These are phyloP conservation scores for Candida namnaoensis DNA, from an alignment of 805 yeast genomes.

Conservation along the genomic window DNA sequence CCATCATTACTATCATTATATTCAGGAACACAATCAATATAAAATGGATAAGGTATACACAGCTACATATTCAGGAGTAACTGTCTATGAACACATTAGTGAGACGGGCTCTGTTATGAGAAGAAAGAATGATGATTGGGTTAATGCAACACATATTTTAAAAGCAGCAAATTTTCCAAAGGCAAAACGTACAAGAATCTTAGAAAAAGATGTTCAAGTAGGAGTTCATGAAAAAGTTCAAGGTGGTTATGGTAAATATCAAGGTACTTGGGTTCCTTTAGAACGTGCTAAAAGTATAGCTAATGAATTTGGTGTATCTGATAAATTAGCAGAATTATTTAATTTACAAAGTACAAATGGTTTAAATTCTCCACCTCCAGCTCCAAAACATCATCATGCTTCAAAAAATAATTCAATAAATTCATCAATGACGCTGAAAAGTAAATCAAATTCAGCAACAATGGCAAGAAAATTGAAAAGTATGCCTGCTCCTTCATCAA, in stretches of 20 bases:
- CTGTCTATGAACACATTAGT: slow-evolving; percentile 70
- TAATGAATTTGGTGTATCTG: slow-evolving; percentile 53
- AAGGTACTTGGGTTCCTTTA: slow-evolving; percentile 94
- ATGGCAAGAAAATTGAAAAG: neutral
- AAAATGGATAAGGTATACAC: slow-evolving; percentile 43
- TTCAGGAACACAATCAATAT: neutral
- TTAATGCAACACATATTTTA: slow-evolving; percentile 90
- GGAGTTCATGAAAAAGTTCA: slow-evolving; percentile 90
- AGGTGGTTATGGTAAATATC: slow-evolving; percentile 96
- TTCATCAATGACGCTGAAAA: neutral
- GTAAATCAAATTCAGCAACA: neutral
- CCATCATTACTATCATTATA: too few species aligned
- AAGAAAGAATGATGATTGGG: slow-evolving; percentile 71
- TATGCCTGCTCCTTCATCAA: too few species aligned
- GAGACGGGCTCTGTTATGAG: slow-evolving; percentile 73
- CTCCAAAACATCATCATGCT: slow-evolving; percentile 62
- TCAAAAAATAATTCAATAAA: slow-evolving; percentile 22
- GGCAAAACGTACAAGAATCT: slow-evolving; percentile 85
- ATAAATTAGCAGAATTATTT: slow-evolving; percentile 55
- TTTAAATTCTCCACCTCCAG: slow-evolving; percentile 44
- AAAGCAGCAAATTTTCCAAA: slow-evolving; percentile 93
- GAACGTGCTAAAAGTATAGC: slow-evolving; percentile 66
- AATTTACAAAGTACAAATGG: slow-evolving; percentile 48
- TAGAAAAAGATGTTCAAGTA: slow-evolving; percentile 88
- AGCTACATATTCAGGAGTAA: slow-evolving; percentile 73